Evolutionary conservation across 2,329 filamentous ascomycete genomes (phyloP).

Genomic region (Trichoderma endophyticum): DNA sequence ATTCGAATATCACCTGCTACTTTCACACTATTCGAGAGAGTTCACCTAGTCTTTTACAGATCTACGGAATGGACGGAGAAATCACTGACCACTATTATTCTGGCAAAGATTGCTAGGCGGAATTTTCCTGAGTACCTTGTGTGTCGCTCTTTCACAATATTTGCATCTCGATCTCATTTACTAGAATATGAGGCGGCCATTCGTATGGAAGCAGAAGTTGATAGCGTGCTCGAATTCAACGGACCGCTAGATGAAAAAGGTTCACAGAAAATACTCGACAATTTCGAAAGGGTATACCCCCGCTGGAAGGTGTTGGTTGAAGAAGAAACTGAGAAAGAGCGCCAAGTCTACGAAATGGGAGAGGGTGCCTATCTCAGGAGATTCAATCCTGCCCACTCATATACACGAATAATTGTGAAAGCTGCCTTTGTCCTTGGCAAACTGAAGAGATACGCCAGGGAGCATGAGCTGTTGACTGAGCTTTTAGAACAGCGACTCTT

Average conservation of each 20-base stretch:
- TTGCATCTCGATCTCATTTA: conserved; percentile 68
- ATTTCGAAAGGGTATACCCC: conserved; percentile 71
- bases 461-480: conserved; percentile 71
- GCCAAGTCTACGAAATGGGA: conserved; percentile 70
- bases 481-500: conserved; percentile 80
- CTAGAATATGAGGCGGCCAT: conserved; percentile 89
- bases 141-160: conserved; percentile 85
- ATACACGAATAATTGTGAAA: conserved; percentile 91
- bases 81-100: conserved; percentile 88
- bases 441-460: conserved; percentile 74
- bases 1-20: conserved; percentile 71
- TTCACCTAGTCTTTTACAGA: conserved; percentile 93
- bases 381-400: conserved; percentile 88
- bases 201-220: conserved; percentile 75
- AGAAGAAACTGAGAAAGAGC: conserved; percentile 76
- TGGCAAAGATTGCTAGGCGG: conserved; percentile 81
- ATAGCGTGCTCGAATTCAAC: conserved; percentile 76
- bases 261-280: conserved; percentile 64
- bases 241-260: conserved; percentile 64
- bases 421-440: conserved; percentile 74
- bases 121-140: conserved; percentile 92
- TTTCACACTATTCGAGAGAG: conserved; percentile 83
- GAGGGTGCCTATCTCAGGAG: conserved; percentile 87
- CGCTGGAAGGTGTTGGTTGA: conserved; percentile 73
- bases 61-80: conserved; percentile 98